phyloP scores from a whole-genome alignment of 768 basidiomycete species.

The Lactarius hengduanensis region DNA sequence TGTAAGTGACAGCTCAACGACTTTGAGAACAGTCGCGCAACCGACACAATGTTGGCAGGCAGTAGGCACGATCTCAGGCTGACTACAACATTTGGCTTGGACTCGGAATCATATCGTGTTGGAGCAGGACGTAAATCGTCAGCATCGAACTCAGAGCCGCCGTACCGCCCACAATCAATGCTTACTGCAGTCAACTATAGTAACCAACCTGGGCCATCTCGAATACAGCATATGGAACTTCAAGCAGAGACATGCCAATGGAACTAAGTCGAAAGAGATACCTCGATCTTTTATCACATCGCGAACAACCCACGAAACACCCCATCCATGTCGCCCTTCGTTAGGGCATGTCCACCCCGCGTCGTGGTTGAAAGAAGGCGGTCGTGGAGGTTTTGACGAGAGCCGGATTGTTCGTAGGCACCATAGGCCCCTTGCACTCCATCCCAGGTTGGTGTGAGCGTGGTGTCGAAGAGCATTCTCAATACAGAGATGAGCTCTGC shows the following conservation, averaged over 20 bases:
- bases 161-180: no score
- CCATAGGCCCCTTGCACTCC: background rate
- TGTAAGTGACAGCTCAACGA: no score
- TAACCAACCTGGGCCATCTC: no score
- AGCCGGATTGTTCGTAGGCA: background rate
- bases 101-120: no score
- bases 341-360: background rate
- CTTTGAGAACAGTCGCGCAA: no score
- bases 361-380: background rate
- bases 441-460: background rate
- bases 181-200: no score
- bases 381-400: background rate
- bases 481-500: background rate
- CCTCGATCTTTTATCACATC: background rate
- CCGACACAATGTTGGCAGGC: no score
- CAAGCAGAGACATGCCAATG: background rate
- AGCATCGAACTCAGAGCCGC: no score
- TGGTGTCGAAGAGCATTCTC: background rate
- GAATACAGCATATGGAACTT: background rate
- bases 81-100: no score
- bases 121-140: no score
- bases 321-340: background rate
- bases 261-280: background rate
- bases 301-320: background rate
- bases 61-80: no score